These are phyloP conservation scores for Metschnikowia gelsemii DNA, from an alignment of 805 yeast species.

Conservation along the genomic window DNA sequence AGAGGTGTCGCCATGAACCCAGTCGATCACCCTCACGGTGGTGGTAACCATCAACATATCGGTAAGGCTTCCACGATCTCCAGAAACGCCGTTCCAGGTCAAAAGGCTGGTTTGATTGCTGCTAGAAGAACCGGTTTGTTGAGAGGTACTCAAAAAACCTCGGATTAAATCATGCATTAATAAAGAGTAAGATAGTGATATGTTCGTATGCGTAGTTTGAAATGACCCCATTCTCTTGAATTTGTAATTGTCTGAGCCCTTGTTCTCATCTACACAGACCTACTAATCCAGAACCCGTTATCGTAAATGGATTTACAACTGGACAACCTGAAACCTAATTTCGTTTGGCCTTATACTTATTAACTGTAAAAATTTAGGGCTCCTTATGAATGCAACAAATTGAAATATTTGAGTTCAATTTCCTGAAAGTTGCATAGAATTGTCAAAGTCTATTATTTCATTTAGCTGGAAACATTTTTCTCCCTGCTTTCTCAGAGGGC, in stretches of 20 bases:
- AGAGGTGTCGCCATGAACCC: slow-evolving; percentile 99
- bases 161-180: slow-evolving; percentile 33
- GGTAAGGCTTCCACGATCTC: slow-evolving; percentile 99
- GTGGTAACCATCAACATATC: slow-evolving; percentile 99
- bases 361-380: too few species aligned
- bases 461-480: too few species aligned
- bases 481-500: too few species aligned
- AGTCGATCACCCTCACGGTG: slow-evolving; percentile 99
- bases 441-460: too few species aligned
- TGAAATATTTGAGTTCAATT: too few species aligned
- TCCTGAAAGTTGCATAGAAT: too few species aligned
- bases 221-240: background rate
- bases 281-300: too few species aligned
- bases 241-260: background rate
- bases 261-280: background rate
- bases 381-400: too few species aligned
- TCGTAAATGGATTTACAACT: too few species aligned
- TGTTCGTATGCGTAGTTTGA: background rate
- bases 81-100: slow-evolving; percentile 99
- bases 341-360: too few species aligned
- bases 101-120: slow-evolving; percentile 99
- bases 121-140: slow-evolving; percentile 99
- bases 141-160: slow-evolving; percentile 96
- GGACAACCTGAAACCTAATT: too few species aligned
- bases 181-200: slow-evolving; percentile 15